A percentile compares a stretch with the other conserved stretches of the same genome.
Conservation (phyloP, 2,329 filamentous ascomycete species). For the Fusarium neocosmosporiellum region DNA sequence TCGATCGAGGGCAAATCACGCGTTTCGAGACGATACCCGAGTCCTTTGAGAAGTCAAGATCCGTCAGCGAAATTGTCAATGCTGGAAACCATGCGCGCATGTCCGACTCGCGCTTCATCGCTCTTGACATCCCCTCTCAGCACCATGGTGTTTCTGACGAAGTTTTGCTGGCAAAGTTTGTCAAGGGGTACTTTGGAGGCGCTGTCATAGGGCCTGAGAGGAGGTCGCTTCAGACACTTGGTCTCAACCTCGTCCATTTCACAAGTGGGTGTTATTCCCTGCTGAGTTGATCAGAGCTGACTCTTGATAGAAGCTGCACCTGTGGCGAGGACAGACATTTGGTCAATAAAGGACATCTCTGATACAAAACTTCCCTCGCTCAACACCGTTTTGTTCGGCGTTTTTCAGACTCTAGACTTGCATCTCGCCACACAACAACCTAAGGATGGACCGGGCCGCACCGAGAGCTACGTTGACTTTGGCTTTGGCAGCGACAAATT, state of each 20-base stretch:
- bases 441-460: background rate
- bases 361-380: constrained; percentile 27
- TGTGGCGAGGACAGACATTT: constrained; percentile 16
- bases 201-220: constrained; percentile 44
- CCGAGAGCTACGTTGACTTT: constrained; percentile 45
- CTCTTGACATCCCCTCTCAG: constrained; percentile 32
- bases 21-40: constrained; percentile 30
- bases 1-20: constrained; percentile 29
- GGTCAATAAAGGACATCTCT: constrained; percentile 32
- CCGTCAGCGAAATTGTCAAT: constrained; percentile 43
- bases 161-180: constrained; percentile 42
- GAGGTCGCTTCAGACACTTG: constrained; percentile 19
- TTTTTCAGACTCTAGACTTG: constrained; percentile 42
- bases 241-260: constrained; percentile 26
- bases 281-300: background rate
- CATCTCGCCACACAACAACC: background rate
- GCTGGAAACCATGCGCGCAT: constrained; percentile 23
- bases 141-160: constrained; percentile 38
- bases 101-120: constrained; percentile 41
- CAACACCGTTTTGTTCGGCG: constrained; percentile 40
- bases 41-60: constrained; percentile 38
- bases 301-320: constrained; percentile 12
- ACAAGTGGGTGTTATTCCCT: constrained; percentile 10
- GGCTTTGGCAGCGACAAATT: constrained; percentile 42
- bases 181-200: constrained; percentile 47